Evolutionary conservation across 306 rosid species (phyloP).

Genomic region (Rubus idaeus): DNA sequence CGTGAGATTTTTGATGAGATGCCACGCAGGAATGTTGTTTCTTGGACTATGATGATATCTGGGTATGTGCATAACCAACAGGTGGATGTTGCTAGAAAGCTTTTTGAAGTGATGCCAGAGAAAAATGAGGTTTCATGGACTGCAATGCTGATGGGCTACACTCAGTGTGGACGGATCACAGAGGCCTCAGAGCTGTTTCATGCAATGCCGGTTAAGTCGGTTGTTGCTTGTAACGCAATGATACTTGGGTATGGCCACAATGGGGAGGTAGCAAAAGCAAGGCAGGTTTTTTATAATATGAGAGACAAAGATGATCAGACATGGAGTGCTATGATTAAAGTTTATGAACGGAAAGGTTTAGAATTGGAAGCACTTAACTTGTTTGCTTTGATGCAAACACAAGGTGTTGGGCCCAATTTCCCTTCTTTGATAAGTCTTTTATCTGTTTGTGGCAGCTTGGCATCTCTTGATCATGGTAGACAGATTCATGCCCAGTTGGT

Average conservation of each 20-base stretch:
- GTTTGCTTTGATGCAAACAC: constrained; percentile 53
- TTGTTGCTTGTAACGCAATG: constrained; percentile 11
- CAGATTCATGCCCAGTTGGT: constrained; percentile 18
- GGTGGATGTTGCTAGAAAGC: constrained; percentile 16
- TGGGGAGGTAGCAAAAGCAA: constrained; percentile 7
- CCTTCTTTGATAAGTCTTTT: constrained; percentile 12
- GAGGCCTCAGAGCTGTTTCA: constrained; percentile 56
- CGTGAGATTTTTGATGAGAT: constrained; percentile 18
- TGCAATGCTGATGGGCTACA: constrained; percentile 12
- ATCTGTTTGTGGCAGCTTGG: constrained; percentile 14
- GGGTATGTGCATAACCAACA: constrained; percentile 49
- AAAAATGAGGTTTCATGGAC: constrained; percentile 13
- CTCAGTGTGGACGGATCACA: constrained; percentile 10
- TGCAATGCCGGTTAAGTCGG: constrained; percentile 34
- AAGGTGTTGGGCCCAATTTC: constrained; percentile 40
- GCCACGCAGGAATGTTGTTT: constrained; percentile 35
- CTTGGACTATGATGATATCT: constrained; percentile 60
- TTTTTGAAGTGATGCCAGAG: constrained; percentile 19
- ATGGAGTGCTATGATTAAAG: constrained; percentile 16
- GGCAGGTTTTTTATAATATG: constrained; percentile 3
- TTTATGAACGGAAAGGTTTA: constrained; percentile 8
- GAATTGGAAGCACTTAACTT: constrained; percentile 34
- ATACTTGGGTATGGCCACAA: constrained; percentile 12
- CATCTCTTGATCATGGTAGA: constrained; percentile 8
- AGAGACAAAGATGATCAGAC: constrained; percentile 8